Evolutionary conservation across 305 asterid species (phyloP).

Genomic region (Fraxinus ornus): DNA sequence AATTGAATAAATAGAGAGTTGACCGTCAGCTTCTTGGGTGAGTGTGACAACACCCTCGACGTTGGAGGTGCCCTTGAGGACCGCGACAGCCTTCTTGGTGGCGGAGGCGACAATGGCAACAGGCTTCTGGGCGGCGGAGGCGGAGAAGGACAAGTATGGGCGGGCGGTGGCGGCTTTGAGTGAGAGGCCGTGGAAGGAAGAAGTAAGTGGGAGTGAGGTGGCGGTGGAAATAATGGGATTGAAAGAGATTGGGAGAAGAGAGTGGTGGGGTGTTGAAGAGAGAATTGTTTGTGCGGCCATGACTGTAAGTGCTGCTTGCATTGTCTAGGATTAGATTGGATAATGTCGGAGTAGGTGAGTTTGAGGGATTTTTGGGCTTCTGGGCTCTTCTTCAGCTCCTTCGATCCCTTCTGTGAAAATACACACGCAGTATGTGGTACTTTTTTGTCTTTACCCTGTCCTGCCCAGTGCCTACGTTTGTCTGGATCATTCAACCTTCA

Average conservation of each 20-base stretch:
- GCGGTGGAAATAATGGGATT: conserved; percentile 30
- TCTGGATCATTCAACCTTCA: background rate
- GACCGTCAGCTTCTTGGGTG: conserved; percentile 75
- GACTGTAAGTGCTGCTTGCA: conserved; percentile 58
- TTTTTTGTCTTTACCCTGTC: background rate
- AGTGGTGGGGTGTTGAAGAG: conserved; percentile 22
- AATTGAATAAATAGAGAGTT: conserved; percentile 16
- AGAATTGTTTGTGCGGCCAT: conserved; percentile 68
- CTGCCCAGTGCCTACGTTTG: background rate
- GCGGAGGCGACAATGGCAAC: conserved; percentile 58
- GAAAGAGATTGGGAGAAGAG: conserved; percentile 31
- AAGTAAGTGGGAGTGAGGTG: conserved; percentile 3
- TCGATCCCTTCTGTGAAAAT: background rate
- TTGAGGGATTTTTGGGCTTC: background rate
- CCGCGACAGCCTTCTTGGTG: conserved; percentile 81
- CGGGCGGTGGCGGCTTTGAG: conserved; percentile 33
- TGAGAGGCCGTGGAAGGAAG: conserved; percentile 17
- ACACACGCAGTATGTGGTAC: background rate
- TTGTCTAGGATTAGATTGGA: conserved; percentile 18
- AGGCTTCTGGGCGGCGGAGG: conserved; percentile 53
- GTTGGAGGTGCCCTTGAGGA: conserved; percentile 69
- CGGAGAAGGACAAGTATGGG: conserved; percentile 47
- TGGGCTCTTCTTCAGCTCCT: background rate
- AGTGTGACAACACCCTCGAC: conserved; percentile 94
- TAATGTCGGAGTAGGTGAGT: background rate